These are phyloP conservation scores for Citrullus colocynthis DNA, from an alignment of 306 rosid species.

Conservation along the genomic window DNA sequence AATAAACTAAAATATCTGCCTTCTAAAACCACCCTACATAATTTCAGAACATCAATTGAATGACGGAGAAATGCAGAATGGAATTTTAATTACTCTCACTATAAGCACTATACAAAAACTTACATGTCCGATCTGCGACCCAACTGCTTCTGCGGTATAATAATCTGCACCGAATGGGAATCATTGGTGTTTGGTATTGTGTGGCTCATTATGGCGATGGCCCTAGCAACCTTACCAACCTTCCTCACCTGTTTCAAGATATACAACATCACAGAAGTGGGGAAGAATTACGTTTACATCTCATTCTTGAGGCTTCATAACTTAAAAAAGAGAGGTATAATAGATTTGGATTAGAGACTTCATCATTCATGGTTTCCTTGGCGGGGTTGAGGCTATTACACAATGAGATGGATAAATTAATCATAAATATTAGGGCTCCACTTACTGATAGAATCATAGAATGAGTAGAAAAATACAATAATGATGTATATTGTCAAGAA, in stretches of 20 bases:
- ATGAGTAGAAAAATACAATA: neutral
- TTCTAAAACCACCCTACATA: neutral
- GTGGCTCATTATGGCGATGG: constrained; percentile 93
- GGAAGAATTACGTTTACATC: neutral
- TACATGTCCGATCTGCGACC: constrained; percentile 98
- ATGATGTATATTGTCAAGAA: neutral
- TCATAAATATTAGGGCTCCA: neutral
- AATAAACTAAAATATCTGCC: neutral
- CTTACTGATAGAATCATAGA: neutral
- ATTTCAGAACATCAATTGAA: neutral
- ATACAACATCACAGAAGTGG: neutral
- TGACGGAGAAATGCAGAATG: neutral
- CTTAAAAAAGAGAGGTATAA: neutral
- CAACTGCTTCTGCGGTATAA: constrained; percentile 93
- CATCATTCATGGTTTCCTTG: neutral
- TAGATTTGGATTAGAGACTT: neutral
- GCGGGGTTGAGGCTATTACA: neutral
- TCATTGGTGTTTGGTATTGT: constrained; percentile 84
- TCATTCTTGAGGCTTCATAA: neutral
- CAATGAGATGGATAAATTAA: neutral
- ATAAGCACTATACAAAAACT: constrained; percentile 19
- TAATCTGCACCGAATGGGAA: constrained; percentile 81
- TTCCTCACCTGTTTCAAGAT: constrained; percentile 65
- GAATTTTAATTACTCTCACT: neutral
- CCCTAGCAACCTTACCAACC: constrained; percentile 95